A percentile compares a stretch with the other conserved stretches of the same genome.
Evolutionary conservation across 2,329 filamentous ascomycete species (phyloP).

Genomic region (Fusarium continuum): DNA sequence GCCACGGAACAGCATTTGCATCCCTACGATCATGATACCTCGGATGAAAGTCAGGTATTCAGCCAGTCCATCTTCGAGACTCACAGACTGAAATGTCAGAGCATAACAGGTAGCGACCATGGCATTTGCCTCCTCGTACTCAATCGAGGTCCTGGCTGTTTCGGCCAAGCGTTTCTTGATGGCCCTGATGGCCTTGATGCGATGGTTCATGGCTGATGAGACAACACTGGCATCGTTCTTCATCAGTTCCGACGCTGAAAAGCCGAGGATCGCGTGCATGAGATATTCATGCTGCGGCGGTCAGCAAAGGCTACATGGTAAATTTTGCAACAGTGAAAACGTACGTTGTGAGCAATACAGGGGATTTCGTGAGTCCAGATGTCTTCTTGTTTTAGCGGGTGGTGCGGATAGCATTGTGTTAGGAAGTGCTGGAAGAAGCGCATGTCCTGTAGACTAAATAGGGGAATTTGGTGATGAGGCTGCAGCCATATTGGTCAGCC

Average conservation of each 20-base stretch:
- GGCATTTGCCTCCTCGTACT: slow-evolving; percentile 65
- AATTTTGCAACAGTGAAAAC: slow-evolving; percentile 28
- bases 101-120: slow-evolving; percentile 68
- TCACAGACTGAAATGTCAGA: slow-evolving; percentile 66
- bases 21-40: slow-evolving; percentile 63
- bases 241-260: slow-evolving; percentile 72
- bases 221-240: slow-evolving; percentile 60
- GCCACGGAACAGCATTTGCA: slow-evolving; percentile 62
- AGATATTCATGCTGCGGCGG: slow-evolving; percentile 66
- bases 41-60: slow-evolving; percentile 70
- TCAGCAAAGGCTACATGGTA: neutral
- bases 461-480: slow-evolving; percentile 66
- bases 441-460: slow-evolving; percentile 72
- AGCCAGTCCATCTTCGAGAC: slow-evolving; percentile 65
- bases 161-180: slow-evolving; percentile 65
- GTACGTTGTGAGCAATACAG: slow-evolving; percentile 71
- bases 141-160: slow-evolving; percentile 51
- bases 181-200: slow-evolving; percentile 70
- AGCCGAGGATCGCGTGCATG: slow-evolving; percentile 75
- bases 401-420: slow-evolving; percentile 67
- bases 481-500: slow-evolving; percentile 37
- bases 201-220: slow-evolving; percentile 69
- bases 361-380: slow-evolving; percentile 75
- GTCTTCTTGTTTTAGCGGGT: slow-evolving; percentile 71
- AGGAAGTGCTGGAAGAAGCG: slow-evolving; percentile 75